Percentiles rank a stretch among this genome's conserved stretches.
These are phyloP conservation scores for Oryza rufipogon DNA, from an alignment of 176 grass and related monocot genomes.

Conservation along the genomic window DNA sequence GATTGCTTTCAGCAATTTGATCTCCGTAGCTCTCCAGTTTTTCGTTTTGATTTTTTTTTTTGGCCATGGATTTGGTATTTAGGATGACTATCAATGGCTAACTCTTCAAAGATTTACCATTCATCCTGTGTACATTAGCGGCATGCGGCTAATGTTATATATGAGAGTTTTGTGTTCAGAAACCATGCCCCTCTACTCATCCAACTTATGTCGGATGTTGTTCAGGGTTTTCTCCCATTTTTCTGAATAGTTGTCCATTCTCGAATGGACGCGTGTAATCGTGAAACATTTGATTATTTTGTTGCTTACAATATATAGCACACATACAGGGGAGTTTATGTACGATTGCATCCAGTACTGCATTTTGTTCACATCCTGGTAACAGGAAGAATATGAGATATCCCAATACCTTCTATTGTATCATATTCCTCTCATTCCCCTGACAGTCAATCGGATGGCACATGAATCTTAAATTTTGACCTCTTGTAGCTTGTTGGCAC, in stretches of 20 bases:
- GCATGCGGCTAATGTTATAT: conserved; percentile 42
- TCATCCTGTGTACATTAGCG: conserved; percentile 46
- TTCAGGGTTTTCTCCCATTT: background rate
- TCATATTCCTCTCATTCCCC: too few relatives aligned
- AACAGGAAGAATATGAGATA: too few relatives aligned
- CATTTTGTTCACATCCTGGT: too few relatives aligned
- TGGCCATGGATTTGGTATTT: conserved; percentile 13
- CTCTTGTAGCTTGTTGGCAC: too few relatives aligned
- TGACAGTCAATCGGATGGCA: too few relatives aligned
- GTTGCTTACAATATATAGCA: background rate
- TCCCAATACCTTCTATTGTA: too few relatives aligned
- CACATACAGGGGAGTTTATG: too few relatives aligned
- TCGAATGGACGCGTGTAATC: background rate
- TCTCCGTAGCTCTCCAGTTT: conserved; percentile 35
- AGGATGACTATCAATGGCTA: conserved; percentile 33
- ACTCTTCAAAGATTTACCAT: conserved; percentile 42
- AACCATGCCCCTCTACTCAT: conserved; percentile 1
- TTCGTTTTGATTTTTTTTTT: conserved; percentile 29
- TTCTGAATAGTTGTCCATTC: background rate
- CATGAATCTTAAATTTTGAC: too few relatives aligned
- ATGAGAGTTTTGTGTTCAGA: conserved; percentile 8
- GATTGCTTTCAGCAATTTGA: conserved; percentile 36
- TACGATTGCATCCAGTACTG: too few relatives aligned
- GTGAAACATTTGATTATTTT: background rate
- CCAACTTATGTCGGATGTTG: conserved; percentile 19